Percentiles rank a stretch among this genome's conserved stretches.
Evolutionary conservation across 495 filamentous ascomycete species (phyloP).

Genomic region (Acidomyces sp.): DNA sequence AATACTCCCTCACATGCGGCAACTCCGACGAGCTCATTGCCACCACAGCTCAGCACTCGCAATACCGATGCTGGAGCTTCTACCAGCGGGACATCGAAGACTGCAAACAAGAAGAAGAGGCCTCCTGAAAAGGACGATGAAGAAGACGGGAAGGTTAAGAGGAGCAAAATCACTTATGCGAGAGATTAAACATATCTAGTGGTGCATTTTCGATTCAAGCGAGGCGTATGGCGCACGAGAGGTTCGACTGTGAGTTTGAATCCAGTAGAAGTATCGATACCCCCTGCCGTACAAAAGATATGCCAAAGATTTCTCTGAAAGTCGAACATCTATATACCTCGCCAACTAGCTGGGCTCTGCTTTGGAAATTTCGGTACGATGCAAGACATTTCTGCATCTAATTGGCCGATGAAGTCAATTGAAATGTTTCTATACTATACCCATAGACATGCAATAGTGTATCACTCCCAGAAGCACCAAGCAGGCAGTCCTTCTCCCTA

Average conservation of each 20-base stretch:
- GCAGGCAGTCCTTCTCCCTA: no score
- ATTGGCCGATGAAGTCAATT: no score
- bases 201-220: background rate
- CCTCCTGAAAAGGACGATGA: slow-evolving; percentile 26
- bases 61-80: slow-evolving; percentile 24
- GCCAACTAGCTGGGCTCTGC: background rate
- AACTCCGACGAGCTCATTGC: slow-evolving; percentile 28
- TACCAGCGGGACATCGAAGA: slow-evolving; percentile 16
- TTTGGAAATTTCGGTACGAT: background rate
- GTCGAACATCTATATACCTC: background rate
- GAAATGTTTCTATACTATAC: no score
- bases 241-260: background rate
- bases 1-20: slow-evolving; percentile 24
- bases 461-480: no score
- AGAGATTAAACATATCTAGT: slow-evolving; percentile 22
- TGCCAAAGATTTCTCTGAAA: background rate
- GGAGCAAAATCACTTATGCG: slow-evolving; percentile 32
- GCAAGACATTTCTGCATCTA: background rate
- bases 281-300: background rate
- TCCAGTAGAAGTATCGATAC: background rate
- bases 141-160: slow-evolving; percentile 30
- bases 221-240: slow-evolving; percentile 2
- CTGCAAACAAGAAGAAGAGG: slow-evolving; percentile 31
- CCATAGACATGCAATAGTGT: no score
- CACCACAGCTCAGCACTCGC: slow-evolving; percentile 22